phyloP scores from a whole-genome alignment of 202 grass and related monocot genomes.

The Setaria viridis region DNA sequence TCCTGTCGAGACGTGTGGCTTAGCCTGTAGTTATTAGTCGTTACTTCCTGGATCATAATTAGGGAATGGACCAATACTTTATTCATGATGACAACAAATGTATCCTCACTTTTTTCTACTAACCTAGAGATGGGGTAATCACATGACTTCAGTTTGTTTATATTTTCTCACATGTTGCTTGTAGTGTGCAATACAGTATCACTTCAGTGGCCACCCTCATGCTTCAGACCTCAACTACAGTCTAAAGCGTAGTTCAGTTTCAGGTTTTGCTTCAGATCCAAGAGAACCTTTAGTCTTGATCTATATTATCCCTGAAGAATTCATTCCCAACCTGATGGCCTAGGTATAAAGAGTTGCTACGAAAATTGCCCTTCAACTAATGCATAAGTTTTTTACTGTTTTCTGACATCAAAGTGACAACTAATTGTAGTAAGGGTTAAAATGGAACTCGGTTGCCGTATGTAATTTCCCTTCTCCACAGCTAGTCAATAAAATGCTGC shows the following conservation, averaged over 20 bases:
- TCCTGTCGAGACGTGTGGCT: too few species aligned
- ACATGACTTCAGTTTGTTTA: slow-evolving; percentile 36
- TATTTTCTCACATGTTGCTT: slow-evolving; percentile 42
- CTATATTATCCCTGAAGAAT: slow-evolving; percentile 3
- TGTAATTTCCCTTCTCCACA: too few species aligned
- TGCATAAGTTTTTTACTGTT: not conserved
- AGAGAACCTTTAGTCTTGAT: not conserved
- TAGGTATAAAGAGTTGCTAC: not conserved
- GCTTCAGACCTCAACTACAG: slow-evolving; percentile 24
- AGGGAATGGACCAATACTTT: not conserved
- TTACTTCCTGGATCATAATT: not conserved
- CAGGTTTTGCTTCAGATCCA: slow-evolving; percentile 25
- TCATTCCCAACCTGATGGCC: not conserved
- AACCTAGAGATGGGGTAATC: slow-evolving; percentile 23
- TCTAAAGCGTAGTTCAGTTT: not conserved
- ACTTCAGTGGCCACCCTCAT: not conserved
- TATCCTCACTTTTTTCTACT: not conserved
- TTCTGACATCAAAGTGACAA: not conserved
- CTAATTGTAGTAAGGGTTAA: not conserved
- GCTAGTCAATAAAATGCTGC: slow-evolving; percentile 27
- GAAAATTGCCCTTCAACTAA: not conserved
- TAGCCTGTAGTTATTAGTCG: not conserved
- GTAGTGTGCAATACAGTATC: slow-evolving; percentile 30
- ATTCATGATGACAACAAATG: slow-evolving; percentile 22
- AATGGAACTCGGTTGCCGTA: not conserved